phyloP scores from a whole-genome alignment of 495 filamentous ascomycete species.

The Penicillium coprophilum region DNA sequence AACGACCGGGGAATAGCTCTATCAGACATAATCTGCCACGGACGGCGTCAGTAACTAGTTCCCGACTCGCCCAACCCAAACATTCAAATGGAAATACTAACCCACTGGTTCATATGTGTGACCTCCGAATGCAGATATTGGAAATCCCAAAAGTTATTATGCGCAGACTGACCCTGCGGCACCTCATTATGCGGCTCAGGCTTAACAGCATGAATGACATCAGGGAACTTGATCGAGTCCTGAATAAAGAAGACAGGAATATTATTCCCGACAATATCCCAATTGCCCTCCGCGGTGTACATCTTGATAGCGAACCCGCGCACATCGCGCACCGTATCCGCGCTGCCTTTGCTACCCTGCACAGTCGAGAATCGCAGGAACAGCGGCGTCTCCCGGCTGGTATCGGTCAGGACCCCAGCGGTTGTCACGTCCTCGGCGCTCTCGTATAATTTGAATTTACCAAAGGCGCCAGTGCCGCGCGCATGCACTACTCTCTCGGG shows the following conservation, averaged over 20 bases:
- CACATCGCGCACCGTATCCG: slow-evolving; percentile 79
- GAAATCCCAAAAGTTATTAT: slow-evolving; percentile 66
- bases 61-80: neutral
- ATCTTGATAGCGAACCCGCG: slow-evolving; percentile 81
- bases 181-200: slow-evolving; percentile 79
- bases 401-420: slow-evolving; percentile 78
- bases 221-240: slow-evolving; percentile 71
- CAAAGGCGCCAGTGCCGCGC: slow-evolving; percentile 79
- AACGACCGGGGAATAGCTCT: slow-evolving; percentile 76
- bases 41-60: neutral
- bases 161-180: slow-evolving; percentile 59
- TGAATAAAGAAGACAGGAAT: slow-evolving; percentile 76
- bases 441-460: slow-evolving; percentile 73
- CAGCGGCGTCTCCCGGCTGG: slow-evolving; percentile 72
- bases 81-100: slow-evolving; percentile 35
- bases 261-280: slow-evolving; percentile 79
- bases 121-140: slow-evolving; percentile 60
- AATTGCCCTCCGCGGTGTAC: slow-evolving; percentile 55
- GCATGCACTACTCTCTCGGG: slow-evolving; percentile 90
- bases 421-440: slow-evolving; percentile 66
- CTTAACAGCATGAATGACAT: slow-evolving; percentile 74
- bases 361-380: slow-evolving; percentile 85
- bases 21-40: slow-evolving; percentile 65
- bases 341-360: slow-evolving; percentile 70
- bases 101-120: slow-evolving; percentile 84